These are phyloP conservation scores for Paramecium caudatum DNA, from an alignment of 73 alveolate species.

Conservation along the genomic window DNA sequence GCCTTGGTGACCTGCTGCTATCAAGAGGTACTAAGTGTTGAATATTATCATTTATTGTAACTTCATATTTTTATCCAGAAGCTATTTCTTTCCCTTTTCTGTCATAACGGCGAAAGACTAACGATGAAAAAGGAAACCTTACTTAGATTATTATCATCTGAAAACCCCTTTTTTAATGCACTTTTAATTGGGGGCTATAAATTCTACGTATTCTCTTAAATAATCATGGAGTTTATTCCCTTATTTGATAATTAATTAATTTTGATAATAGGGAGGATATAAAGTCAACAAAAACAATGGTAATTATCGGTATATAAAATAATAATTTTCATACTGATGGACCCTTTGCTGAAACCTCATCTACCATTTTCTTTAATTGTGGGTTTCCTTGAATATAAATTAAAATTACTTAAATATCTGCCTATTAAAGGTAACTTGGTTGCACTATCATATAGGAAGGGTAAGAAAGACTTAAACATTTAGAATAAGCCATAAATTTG, in stretches of 20 bases:
- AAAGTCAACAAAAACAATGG: no score
- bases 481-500: constrained; percentile 73
- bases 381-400: constrained; percentile 3
- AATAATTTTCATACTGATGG: constrained; percentile 52
- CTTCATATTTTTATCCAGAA: constrained; percentile 34
- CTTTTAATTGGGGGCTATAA: not conserved
- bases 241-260: not conserved
- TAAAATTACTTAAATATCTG: constrained; percentile 66
- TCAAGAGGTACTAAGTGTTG: not conserved
- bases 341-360: constrained; percentile 50
- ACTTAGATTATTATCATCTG: not conserved
- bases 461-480: constrained; percentile 72
- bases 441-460: constrained; percentile 73
- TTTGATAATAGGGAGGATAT: not conserved
- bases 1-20: constrained; percentile 3
- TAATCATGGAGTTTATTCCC: not conserved
- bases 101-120: constrained; percentile 29
- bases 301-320: no score
- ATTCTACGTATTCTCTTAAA: not conserved
- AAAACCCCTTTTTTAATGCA: constrained; percentile 4
- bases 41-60: constrained; percentile 19
- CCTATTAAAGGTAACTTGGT: constrained; percentile 70
- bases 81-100: constrained; percentile 28
- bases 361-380: constrained; percentile 35
- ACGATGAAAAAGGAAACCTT: not conserved